A percentile compares a stretch with the other conserved stretches of the same genome.
Conservation (phyloP, 495 filamentous ascomycete species). For the Xylaria scruposa region DNA sequence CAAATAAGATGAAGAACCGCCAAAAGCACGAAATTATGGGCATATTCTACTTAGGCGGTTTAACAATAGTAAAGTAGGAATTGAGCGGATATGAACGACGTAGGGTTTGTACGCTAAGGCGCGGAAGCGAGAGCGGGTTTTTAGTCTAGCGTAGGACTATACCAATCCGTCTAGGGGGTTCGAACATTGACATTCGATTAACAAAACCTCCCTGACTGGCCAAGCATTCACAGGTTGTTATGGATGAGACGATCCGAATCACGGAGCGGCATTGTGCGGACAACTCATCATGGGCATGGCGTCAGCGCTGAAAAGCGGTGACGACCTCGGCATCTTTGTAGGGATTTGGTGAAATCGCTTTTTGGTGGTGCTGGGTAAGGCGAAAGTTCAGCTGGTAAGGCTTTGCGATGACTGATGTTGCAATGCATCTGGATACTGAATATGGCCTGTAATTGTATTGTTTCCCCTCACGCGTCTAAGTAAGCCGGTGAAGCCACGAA, state of each 20-base stretch:
- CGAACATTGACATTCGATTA: not conserved
- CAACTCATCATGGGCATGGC: not conserved
- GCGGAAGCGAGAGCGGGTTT: not conserved
- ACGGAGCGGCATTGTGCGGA: slow-evolving; percentile 6
- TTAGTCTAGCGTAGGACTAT: slow-evolving; percentile 22
- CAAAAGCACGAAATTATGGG: not conserved
- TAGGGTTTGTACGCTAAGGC: not conserved
- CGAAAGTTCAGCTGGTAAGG: slow-evolving; percentile 22
- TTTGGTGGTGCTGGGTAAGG: not conserved
- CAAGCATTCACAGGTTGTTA: not conserved
- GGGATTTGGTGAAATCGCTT: not conserved
- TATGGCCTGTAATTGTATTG: not conserved
- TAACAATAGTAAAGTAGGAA: not conserved
- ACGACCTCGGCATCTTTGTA: not conserved
- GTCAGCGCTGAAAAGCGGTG: not conserved
- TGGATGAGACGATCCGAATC: not conserved
- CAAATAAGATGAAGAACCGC: not conserved
- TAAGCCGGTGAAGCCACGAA: not conserved
- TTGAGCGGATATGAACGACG: slow-evolving; percentile 4
- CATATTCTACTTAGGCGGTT: not conserved
- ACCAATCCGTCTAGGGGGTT: not conserved
- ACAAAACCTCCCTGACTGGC: not conserved
- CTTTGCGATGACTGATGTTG: slow-evolving; percentile 4
- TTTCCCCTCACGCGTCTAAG: not conserved
- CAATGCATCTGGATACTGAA: slow-evolving; percentile 17